Percentiles rank a stretch among this genome's conserved stretches.
Evolutionary conservation across 176 grass and related monocot genomes (phyloP).

Genomic region (Eremochloa ophiuroides): DNA sequence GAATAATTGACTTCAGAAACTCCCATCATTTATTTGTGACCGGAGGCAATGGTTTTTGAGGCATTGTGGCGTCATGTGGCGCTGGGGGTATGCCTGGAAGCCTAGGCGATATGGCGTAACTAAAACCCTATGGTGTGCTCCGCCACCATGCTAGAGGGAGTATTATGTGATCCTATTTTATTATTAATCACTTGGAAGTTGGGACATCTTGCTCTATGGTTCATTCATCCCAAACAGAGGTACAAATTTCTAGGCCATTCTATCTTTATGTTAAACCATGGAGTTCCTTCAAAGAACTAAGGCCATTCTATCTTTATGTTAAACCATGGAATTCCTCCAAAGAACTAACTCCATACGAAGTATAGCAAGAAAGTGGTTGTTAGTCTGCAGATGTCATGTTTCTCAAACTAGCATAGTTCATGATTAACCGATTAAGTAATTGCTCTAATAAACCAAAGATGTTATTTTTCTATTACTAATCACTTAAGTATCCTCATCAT

Average conservation of each 20-base stretch:
- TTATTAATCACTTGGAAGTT: neutral
- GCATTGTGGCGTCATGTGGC: too few species aligned
- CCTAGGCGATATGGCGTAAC: too few species aligned
- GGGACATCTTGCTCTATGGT: neutral
- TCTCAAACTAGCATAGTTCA: neutral
- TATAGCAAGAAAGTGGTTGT: neutral
- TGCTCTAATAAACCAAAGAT: neutral
- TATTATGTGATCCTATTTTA: neutral
- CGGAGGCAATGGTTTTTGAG: too few species aligned
- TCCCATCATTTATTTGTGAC: neutral
- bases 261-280: neutral
- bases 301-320: neutral
- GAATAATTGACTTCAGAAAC: neutral
- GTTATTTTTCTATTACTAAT: neutral
- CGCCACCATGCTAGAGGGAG: too few species aligned
- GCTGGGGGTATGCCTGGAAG: too few species aligned
- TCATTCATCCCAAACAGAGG: neutral
- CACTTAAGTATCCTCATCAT: neutral
- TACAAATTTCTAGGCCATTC: neutral
- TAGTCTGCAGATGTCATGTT: neutral
- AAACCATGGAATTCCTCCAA: conserved; percentile 6
- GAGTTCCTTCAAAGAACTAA: conserved; percentile 5
- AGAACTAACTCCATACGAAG: conserved; percentile 1
- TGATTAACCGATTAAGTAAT: neutral
- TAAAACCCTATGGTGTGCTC: too few species aligned